Percentiles rank a stretch among this genome's conserved stretches.
These are phyloP conservation scores for Epithemia pelagica DNA, from an alignment of 108 stramenopile genomes.

Conservation along the genomic window DNA sequence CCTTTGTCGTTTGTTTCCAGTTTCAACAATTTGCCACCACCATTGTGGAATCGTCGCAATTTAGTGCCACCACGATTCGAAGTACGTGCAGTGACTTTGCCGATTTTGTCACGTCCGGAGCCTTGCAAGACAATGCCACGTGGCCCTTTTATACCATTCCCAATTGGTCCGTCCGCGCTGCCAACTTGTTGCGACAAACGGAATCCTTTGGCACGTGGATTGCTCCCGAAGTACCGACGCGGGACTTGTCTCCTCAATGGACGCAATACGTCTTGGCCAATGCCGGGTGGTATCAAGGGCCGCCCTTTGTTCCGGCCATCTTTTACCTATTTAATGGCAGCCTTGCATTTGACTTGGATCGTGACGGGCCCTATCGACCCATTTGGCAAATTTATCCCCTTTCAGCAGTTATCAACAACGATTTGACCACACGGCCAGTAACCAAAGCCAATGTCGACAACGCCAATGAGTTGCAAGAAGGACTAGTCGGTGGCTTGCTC, in stretches of 20 bases:
- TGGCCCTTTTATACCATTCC: neutral
- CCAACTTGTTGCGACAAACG: neutral
- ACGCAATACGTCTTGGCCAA: neutral
- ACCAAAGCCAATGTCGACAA: neutral
- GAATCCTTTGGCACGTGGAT: neutral
- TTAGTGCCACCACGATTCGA: neutral
- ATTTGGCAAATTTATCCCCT: no score
- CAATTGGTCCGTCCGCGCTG: neutral
- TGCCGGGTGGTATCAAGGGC: neutral
- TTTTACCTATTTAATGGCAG: neutral
- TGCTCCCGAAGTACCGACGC: neutral
- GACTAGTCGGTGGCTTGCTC: neutral
- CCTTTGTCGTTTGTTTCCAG: neutral
- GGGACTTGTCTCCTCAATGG: neutral
- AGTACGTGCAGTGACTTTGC: neutral
- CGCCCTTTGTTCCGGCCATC: neutral
- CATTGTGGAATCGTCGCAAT: neutral
- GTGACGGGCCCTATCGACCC: no score
- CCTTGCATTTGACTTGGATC: neutral
- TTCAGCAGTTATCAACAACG: neutral
- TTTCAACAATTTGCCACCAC: neutral
- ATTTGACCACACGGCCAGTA: neutral
- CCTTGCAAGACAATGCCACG: neutral
- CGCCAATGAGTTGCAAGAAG: neutral
- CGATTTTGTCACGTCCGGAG: neutral